Evolutionary conservation across 108 stramenopile species (phyloP).

Genomic region (Craspedostauros australis): DNA sequence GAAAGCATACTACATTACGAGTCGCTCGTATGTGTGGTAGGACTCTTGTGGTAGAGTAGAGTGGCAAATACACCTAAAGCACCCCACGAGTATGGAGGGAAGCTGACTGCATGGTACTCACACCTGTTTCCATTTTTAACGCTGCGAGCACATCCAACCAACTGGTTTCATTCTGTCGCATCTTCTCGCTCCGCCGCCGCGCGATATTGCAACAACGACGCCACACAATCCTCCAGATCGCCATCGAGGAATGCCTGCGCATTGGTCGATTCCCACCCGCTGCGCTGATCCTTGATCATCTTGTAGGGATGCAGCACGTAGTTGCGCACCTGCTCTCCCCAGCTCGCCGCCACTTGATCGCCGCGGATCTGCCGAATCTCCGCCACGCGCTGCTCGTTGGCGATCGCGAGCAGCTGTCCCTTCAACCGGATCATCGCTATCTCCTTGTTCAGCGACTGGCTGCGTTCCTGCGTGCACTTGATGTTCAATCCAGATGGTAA

Average conservation of each 20-base stretch:
- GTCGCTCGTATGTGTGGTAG: too few relatives aligned
- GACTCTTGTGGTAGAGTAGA: too few relatives aligned
- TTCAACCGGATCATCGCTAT: slow-evolving; percentile 84
- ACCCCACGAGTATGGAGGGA: too few relatives aligned
- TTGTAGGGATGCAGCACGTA: slow-evolving; percentile 98
- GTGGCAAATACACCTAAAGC: too few relatives aligned
- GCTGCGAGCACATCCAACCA: not conserved
- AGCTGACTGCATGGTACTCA: too few relatives aligned
- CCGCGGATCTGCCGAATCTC: slow-evolving; percentile 73
- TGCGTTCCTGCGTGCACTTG: slow-evolving; percentile 92
- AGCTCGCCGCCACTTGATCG: slow-evolving; percentile 79
- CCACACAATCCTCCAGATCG: slow-evolving; percentile 78
- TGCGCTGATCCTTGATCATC: slow-evolving; percentile 93
- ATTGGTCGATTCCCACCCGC: slow-evolving; percentile 81
- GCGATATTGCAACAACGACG: slow-evolving; percentile 43
- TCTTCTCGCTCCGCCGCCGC: slow-evolving; percentile 44
- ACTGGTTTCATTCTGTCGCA: not conserved
- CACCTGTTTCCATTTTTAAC: too few relatives aligned
- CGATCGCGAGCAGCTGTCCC: slow-evolving; percentile 74
- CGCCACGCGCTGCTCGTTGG: slow-evolving; percentile 57
- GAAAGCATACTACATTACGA: too few relatives aligned
- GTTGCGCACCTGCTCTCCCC: slow-evolving; percentile 96
- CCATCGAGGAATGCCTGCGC: slow-evolving; percentile 83
- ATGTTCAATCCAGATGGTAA: slow-evolving; percentile 92
- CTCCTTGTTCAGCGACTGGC: slow-evolving; percentile 81